Conservation (phyloP, 257 asterid species). For the Penstemon davidsonii region DNA sequence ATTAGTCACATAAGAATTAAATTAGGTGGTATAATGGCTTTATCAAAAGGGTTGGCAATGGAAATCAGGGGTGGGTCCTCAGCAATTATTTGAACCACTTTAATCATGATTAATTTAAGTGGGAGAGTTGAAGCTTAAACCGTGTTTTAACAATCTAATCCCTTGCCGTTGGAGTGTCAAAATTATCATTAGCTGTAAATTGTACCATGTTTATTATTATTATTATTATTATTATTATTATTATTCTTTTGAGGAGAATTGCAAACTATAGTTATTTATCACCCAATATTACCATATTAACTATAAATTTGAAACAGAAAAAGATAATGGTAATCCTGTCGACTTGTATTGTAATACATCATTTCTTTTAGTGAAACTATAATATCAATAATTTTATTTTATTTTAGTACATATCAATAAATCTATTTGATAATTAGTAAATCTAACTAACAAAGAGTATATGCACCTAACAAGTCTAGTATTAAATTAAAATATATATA, state of each 20-base stretch:
- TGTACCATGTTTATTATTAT: neutral
- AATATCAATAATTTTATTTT: no score
- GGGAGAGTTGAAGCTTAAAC: conserved; percentile 54
- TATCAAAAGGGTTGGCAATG: conserved; percentile 50
- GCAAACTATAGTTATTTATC: no score
- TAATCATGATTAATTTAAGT: conserved; percentile 43
- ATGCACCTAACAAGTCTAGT: no score
- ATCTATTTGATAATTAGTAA: no score
- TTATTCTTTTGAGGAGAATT: neutral
- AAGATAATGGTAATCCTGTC: no score
- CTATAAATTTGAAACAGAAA: neutral
- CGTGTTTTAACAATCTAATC: conserved; percentile 49
- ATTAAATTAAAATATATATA: no score
- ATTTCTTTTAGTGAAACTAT: no score
- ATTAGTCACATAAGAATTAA: neutral
- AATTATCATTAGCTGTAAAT: conserved; percentile 38
- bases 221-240: neutral
- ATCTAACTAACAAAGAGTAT: no score
- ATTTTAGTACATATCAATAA: no score
- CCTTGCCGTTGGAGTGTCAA: conserved; percentile 44
- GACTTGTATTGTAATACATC: no score
- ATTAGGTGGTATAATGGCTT: conserved; percentile 41
- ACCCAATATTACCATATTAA: no score
- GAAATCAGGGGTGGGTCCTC: conserved; percentile 49
- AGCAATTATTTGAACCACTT: conserved; percentile 34